Conservation (phyloP, 441 rosid genomes). For the Melastoma candidum region DNA sequence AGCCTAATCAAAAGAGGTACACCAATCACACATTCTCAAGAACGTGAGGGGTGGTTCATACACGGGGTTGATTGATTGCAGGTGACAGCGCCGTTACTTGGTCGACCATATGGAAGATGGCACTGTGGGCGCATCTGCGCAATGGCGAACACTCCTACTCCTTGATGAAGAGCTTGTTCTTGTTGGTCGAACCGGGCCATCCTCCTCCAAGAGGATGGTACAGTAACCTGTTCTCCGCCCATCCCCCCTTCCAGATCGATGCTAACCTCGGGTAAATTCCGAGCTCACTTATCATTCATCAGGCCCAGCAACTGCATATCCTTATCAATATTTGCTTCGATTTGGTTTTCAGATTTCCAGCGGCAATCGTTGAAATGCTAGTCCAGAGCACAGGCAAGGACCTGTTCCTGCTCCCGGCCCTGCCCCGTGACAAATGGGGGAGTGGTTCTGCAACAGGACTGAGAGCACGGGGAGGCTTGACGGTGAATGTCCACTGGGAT, state of each 20-base stretch:
- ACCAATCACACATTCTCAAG: background rate
- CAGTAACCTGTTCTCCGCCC: conserved; percentile 82
- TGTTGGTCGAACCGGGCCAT: conserved; percentile 59
- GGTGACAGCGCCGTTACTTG: conserved; percentile 95
- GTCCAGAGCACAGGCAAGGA: conserved; percentile 70
- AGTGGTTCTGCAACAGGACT: conserved; percentile 66
- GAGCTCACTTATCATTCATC: background rate
- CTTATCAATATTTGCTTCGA: background rate
- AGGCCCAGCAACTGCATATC: background rate
- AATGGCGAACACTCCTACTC: conserved; percentile 65
- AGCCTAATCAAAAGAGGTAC: conserved; percentile 74
- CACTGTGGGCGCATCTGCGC: conserved; percentile 79
- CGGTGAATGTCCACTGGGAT: conserved; percentile 59
- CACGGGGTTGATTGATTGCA: conserved; percentile 19
- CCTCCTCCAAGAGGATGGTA: conserved; percentile 77
- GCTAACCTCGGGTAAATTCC: conserved; percentile 79
- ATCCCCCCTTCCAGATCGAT: conserved; percentile 95
- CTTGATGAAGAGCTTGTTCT: conserved; percentile 59
- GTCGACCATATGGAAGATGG: conserved; percentile 88
- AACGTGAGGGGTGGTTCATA: background rate
- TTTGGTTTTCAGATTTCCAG: conserved; percentile 40
- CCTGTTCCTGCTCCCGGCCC: conserved; percentile 76
- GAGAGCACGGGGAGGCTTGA: conserved; percentile 66
- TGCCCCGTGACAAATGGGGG: conserved; percentile 69
- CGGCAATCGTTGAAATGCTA: conserved; percentile 84